Base-by-base conservation (phyloP, 1,284 basidiomycete species). In the Malassezia dermatis region DNA sequence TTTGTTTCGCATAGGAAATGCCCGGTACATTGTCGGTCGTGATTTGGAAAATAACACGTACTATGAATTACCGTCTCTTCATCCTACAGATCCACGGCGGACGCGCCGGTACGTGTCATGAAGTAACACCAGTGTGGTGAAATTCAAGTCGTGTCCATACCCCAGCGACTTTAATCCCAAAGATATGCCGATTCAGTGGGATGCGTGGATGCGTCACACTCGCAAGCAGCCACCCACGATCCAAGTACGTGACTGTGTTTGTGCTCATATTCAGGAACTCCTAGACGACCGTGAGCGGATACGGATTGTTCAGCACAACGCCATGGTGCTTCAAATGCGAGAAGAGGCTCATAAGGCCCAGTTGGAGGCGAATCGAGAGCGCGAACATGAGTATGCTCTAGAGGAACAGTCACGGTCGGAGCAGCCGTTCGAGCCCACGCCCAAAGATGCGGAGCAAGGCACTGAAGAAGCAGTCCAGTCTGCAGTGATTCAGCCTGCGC, bases 201-300 rank as follows among this genome's bases (percentile, higher is more conserved):
- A 62, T 26, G 66, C 66, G 50, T 73, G 70, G 70, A 58, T 73
- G 48, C 51, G 70, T 8, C 70, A 73, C 34, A 73, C 70, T 3
- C 45, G 70, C 1, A 23, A 61, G 12, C 40, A 61, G 0, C 49
- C 70, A 7, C 70, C 70, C 0, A 51, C 52, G 6, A 63, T 73
- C 19, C 59, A 69, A 37, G 67, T 61, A 52, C 32, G 60, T 35
- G 11, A 4, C 1, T 21, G 10, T 19, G 23, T 30, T 32, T 13
- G 23, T 39, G 23, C 48, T 31, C 10, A 26, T n/a, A 10, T 28
- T 13, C 30, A 58, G 49, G 59, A 61, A 35, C 41, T 61, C 1
- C 13, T 41, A 19, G 13, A 55, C 10, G 59, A 61, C 27, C 23
- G 27, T 12, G 50, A 57, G 46, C 40, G 59, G 10, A 52, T 53